A percentile compares a stretch with the other conserved stretches of the same genome.
phyloP scores from a whole-genome alignment of 805 yeast genomes.

The Huiozyma naganishii region DNA sequence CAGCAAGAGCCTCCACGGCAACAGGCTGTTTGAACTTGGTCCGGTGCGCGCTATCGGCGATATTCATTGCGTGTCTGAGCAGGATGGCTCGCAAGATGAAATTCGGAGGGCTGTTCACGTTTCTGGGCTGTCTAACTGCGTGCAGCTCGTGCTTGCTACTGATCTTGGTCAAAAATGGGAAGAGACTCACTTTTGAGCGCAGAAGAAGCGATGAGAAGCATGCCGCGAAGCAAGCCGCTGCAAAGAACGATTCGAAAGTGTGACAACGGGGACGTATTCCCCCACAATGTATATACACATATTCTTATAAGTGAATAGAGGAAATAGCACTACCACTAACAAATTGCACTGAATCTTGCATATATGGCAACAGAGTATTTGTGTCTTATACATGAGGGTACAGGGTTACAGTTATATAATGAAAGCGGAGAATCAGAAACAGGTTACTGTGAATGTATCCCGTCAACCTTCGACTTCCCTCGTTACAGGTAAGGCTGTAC shows the following conservation, averaged over 20 bases:
- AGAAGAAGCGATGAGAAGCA: slow-evolving; percentile 1
- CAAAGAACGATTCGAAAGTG: background rate
- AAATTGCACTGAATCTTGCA: too few relatives aligned
- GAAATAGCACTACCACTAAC: too few relatives aligned
- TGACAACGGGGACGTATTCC: too few relatives aligned
- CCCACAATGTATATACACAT: too few relatives aligned
- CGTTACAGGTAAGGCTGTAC: slow-evolving; percentile 36
- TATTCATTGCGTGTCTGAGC: slow-evolving; percentile 55
- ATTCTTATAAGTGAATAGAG: too few relatives aligned
- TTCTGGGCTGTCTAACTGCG: slow-evolving; percentile 45
- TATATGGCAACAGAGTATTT: too few relatives aligned
- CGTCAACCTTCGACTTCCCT: too few relatives aligned
- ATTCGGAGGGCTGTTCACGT: slow-evolving; percentile 67
- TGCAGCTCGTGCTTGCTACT: background rate
- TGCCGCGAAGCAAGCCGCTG: background rate
- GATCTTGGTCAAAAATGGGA: slow-evolving; percentile 1
- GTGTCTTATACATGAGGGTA: too few relatives aligned
- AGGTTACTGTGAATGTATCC: too few relatives aligned
- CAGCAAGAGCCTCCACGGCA: slow-evolving; percentile 60
- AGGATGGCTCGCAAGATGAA: slow-evolving; percentile 49
- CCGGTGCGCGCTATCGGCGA: slow-evolving; percentile 65
- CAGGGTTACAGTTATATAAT: too few relatives aligned
- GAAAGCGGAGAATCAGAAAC: too few relatives aligned
- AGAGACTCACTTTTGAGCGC: slow-evolving; percentile 1
- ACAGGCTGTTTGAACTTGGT: slow-evolving; percentile 62